Percentiles rank a stretch among this genome's conserved stretches.
Evolutionary conservation across 345 rosid species (phyloP).

Genomic region (Moringa oleifera): DNA sequence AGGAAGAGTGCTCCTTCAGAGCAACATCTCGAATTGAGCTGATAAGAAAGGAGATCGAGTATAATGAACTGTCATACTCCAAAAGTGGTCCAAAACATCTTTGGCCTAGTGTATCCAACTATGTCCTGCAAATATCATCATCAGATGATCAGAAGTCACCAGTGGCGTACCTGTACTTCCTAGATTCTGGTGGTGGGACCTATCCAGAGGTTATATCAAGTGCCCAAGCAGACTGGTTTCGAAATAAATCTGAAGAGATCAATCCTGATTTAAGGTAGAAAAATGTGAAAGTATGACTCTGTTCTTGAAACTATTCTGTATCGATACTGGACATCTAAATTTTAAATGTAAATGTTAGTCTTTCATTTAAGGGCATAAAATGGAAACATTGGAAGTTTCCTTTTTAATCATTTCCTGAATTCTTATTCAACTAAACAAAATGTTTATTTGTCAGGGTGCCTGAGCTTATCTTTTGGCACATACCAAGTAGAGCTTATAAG

Average conservation of each 20-base stretch:
- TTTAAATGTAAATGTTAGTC: too few species aligned
- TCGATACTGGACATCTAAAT: too few species aligned
- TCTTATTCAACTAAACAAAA: not conserved
- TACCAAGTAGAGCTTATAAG: constrained; percentile 74
- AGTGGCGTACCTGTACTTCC: constrained; percentile 56
- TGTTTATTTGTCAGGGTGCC: constrained; percentile 44
- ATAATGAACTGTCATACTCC: constrained; percentile 42
- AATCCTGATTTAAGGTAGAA: constrained; percentile 68
- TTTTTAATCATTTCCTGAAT: not conserved
- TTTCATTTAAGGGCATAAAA: not conserved
- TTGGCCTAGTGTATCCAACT: constrained; percentile 88
- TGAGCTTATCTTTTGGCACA: constrained; percentile 89
- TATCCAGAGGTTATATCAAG: constrained; percentile 74
- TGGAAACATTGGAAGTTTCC: not conserved
- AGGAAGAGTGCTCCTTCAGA: constrained; percentile 42
- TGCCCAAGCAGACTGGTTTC: constrained; percentile 81
- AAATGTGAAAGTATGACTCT: not conserved
- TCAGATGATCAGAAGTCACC: constrained; percentile 27
- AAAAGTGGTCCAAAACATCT: constrained; percentile 53
- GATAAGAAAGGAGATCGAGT: constrained; percentile 46
- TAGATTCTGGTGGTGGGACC: constrained; percentile 95
- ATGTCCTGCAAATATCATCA: constrained; percentile 44
- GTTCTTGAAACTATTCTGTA: too few species aligned
- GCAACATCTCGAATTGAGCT: constrained; percentile 54
- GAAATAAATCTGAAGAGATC: constrained; percentile 35